Base-by-base conservation (phyloP, 2,329 filamentous ascomycete species). In the Stagonosporopsis chrysanthemi region DNA sequence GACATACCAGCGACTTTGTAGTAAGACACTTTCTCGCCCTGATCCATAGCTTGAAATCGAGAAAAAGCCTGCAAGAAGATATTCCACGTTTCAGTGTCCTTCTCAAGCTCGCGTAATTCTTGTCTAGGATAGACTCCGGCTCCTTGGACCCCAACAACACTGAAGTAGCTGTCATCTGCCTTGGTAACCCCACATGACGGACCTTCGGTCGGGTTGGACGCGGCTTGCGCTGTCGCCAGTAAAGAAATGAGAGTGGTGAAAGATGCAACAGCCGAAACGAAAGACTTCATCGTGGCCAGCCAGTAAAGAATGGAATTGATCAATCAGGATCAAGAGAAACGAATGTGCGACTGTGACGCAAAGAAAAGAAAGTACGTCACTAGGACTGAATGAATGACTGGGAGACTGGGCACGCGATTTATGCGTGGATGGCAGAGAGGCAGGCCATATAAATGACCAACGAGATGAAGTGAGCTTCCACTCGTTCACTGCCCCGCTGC, bases 1-100 rank as follows among this genome's bases (percentile, higher is more conserved):
- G 33, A 35, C 61, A 35, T 66, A 73, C 70, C 69, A 11, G 71
- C 69, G 43, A 75, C 53, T 41, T 73, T 57, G 46, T 65, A 75
- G 58, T 73, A 74, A 40, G 71, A 74, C 7, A 68, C 60, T 44
- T 71, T 71, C 19, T 71, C 63, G 19, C 35, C 59, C 38, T 74
- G 71, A 19, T 72, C 68, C 71, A 73, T 71, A 26, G 64, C 66
- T 48, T 74, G 70, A 43, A 73, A 73, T 50, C 63, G 58, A 36
- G 66, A 61, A 49, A 73, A 64, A 7, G 71, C 71, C 33, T 67
- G 67, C 36, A 74, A 52, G 43, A 73, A 74, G 50, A 74, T 61
- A 24, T 73, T 73, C 71, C 71, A 73, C 24, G 50, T 57, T 47
- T 72, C 65, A 22, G 62, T 41, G 60, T 74, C 68, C 56, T 72